Evolutionary conservation across 371 early-diverging fungal species (phyloP), one percentile per base, ranked within the genome.

Genomic region (Mortierella sp.): DNA sequence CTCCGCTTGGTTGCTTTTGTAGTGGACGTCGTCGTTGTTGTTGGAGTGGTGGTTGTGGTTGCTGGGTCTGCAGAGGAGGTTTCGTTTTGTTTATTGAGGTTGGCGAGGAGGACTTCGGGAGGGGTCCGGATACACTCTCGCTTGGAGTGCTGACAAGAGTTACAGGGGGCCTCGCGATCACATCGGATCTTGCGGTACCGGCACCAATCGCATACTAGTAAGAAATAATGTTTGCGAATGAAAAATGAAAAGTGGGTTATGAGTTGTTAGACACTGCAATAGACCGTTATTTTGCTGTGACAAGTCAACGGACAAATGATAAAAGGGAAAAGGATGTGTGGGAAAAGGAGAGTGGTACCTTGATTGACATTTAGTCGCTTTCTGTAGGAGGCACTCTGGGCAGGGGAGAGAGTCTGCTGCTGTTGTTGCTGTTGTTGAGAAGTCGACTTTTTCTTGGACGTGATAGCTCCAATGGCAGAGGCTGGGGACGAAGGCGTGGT

Each of bases 161-260:
- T 83, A 41, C 83, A 83, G 29, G 83, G 83, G 7, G 83, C 65
- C 71, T 83, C 83, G 22, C 83, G 79, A 44, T 83, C 83, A n/a
- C 83, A 83, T 26, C 83, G 72, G 64, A 83, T 83, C 73, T 79
- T 83, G 69, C 83, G 83, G 22, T 83, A 83, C 41, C 83, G 61
- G 65, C 83, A 83, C 83, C 83, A 83, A 64, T 83, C 83, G 74
- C 83, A 83, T 14, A 83, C 83, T 83, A 69, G 26, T 13, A 4
- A 19, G 26, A 19, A 40, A 11, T 29, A 43, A 40, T 6, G 19
- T 50, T 40, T 24, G n/a, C n/a, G n/a, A n/a, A 47, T 24, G 29
- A 4, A 29, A 53, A 9, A 13, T 26, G 39, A 14, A 53, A 24
- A 24, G 53, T 13, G 29, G 58, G 34, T n/a, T n/a, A n/a, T n/a